Evolutionary conservation across 176 grass and related monocot species (phyloP), one percentile per base, ranked within the genome.

Genomic region (Aechmea fasciata): DNA sequence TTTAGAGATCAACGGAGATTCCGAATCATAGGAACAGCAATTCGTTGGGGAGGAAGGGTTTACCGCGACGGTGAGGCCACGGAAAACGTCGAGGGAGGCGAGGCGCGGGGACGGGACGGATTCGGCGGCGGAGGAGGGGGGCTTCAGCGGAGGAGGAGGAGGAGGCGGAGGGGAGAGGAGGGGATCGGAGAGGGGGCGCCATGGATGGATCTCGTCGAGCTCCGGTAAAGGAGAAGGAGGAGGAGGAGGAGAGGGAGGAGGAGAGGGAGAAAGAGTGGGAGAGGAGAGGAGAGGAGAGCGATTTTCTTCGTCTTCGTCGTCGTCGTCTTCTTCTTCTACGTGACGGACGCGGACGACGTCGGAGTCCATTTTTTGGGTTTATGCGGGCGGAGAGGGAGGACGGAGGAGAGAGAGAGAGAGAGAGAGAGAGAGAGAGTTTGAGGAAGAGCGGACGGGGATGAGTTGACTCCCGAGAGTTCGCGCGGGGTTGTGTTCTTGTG

Each of bases 1-100:
- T 4, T 41, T 41, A 41, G 33, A 41, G 33, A 7, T 3, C 4
- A 41, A 41, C 6, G 33, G 33, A 0, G 33, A 41, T 41, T 41
- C 33, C 5, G 33, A 7, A 41, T 41, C 3, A 0, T 41, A 41
- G 33, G 33, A 41, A 41, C 33, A 41, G 33, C 33, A 41, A 41
- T 41, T 41, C 33, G 33, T 41, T 41, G 33, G 4, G 33, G 24
- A 51, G 53, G 24, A 19, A 11, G 1, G 67, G 49, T 76, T 65
- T 66, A 97, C 93, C 72, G 89, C 79, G 67, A 92, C 86, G 57
- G 86, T 97, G 70, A 97, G 79, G 65, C 89, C 93, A 65, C 93
- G 93, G 85, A 97, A 97, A 11, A 97, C 89, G 28, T 97, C 89
- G 71, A 92, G 86, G 11, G 93, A 89, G 52, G 70, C 86, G 62